Evolutionary conservation across 768 basidiomycete genomes (phyloP).

Genomic region (Tricholoma flavovirens): DNA sequence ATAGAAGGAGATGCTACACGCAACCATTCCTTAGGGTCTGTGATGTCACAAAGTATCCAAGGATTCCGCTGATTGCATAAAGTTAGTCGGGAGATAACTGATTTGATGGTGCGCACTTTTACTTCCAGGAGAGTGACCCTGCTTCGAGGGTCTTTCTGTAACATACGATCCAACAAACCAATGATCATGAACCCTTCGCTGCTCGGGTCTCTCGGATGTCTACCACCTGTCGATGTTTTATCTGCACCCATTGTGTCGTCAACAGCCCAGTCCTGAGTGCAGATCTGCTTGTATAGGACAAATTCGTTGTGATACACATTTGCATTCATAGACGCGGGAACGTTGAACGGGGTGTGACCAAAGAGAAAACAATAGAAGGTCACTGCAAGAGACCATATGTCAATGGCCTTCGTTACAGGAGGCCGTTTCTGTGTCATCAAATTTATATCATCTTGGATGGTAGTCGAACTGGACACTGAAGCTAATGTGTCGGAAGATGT

Average conservation of each 20-base stretch:
- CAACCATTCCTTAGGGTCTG: slow-evolving; percentile 33
- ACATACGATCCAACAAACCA: slow-evolving; percentile 32
- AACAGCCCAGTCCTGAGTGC: slow-evolving; percentile 34
- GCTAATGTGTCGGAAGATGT: slow-evolving; percentile 19
- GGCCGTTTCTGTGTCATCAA: slow-evolving; percentile 24
- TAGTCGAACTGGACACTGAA: slow-evolving; percentile 12
- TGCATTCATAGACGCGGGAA: slow-evolving; percentile 27
- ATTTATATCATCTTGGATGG: slow-evolving; percentile 9
- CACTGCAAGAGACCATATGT: slow-evolving; percentile 42
- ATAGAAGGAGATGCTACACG: slow-evolving; percentile 23
- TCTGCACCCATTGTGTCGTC: slow-evolving; percentile 36
- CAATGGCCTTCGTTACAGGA: slow-evolving; percentile 40
- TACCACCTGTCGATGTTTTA: slow-evolving; percentile 27
- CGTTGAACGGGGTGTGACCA: slow-evolving; percentile 38
- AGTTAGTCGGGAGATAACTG: background rate
- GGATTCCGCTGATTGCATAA: slow-evolving; percentile 24
- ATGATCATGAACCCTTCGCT: slow-evolving; percentile 27
- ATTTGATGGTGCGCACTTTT: slow-evolving; percentile 22
- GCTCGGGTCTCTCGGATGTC: slow-evolving; percentile 23
- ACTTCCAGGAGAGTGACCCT: slow-evolving; percentile 27
- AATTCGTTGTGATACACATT: slow-evolving; percentile 33
- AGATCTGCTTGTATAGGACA: slow-evolving; percentile 35
- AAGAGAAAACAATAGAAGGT: slow-evolving; percentile 44
- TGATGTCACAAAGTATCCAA: slow-evolving; percentile 32
- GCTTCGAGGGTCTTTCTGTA: slow-evolving; percentile 33